phyloP scores from a whole-genome alignment of 2,329 filamentous ascomycete species.

The Thelonectria rubi region DNA sequence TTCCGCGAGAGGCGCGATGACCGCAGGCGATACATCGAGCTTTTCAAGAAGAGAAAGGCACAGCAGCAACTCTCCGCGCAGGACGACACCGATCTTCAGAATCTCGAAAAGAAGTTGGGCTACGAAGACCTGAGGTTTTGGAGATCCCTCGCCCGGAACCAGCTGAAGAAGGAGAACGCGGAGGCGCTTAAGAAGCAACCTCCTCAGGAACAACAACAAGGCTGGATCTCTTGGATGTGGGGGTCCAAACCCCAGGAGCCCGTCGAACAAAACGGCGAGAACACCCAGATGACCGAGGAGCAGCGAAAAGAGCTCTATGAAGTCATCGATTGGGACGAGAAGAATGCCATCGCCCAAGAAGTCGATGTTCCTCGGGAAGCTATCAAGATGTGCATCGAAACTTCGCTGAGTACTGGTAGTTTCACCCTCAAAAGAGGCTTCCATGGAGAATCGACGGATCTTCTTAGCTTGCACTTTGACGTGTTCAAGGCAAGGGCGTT shows the following conservation, averaged over 20 bases:
- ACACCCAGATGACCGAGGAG: constrained; percentile 90
- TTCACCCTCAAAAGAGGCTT: constrained; percentile 87
- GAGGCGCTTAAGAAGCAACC: constrained; percentile 77
- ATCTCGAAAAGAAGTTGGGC: constrained; percentile 84
- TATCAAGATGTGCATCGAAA: constrained; percentile 90
- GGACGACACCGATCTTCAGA: constrained; percentile 77
- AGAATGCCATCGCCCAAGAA: constrained; percentile 84
- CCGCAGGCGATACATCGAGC: constrained; percentile 84
- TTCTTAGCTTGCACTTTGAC: constrained; percentile 93
- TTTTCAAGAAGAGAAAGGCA: constrained; percentile 94
- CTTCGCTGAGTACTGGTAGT: constrained; percentile 92
- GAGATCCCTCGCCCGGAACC: constrained; percentile 91
- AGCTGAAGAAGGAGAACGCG: constrained; percentile 94
- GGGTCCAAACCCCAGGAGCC: constrained; percentile 73
- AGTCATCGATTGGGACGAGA: constrained; percentile 98
- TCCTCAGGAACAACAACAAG: constrained; percentile 72
- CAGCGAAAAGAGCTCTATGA: constrained; percentile 96
- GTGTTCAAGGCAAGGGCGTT: constrained; percentile 90
- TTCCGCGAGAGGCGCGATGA: constrained; percentile 94
- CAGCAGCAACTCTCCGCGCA: constrained; percentile 74
- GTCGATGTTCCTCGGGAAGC: constrained; percentile 92
- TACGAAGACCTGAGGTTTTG: constrained; percentile 99
- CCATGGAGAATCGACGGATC: constrained; percentile 71
- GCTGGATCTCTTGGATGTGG: constrained; percentile 94
- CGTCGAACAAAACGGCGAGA: constrained; percentile 71